Evolutionary conservation across 1,284 basidiomycete species (phyloP).

Genomic region (Apiotrichum siamense): DNA sequence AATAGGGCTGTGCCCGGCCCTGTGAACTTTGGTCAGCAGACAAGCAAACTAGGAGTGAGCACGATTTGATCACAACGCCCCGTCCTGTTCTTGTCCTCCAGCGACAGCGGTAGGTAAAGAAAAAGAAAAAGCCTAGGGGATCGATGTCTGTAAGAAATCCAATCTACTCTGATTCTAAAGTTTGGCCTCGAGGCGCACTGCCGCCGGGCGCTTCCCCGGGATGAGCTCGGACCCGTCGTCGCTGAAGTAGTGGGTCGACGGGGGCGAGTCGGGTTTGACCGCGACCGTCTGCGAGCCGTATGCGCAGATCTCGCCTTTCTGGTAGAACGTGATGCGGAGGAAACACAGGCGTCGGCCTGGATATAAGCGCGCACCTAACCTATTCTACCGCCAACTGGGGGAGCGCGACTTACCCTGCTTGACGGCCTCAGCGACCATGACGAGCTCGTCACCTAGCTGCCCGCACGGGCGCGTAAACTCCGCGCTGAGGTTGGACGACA

Average conservation of each 20-base stretch:
- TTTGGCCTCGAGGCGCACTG: conserved; percentile 1
- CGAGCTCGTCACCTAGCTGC: conserved; percentile 5
- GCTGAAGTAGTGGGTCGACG: conserved; percentile 3
- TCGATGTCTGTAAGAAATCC: no score
- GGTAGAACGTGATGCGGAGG: conserved; percentile 10
- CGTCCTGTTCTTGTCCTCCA: no score
- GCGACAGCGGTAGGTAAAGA: no score
- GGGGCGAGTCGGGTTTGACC: not conserved
- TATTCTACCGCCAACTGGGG: no score
- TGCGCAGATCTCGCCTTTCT: conserved; percentile 4
- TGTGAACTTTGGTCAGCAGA: no score
- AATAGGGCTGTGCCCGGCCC: no score
- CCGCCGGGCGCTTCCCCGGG: not conserved
- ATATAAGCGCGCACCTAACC: not conserved
- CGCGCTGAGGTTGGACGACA: conserved; percentile 9
- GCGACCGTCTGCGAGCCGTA: conserved; percentile 14
- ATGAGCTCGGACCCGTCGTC: conserved; percentile 6
- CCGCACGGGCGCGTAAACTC: conserved; percentile 13
- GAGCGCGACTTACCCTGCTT: conserved; percentile 15
- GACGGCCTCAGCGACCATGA: not conserved
- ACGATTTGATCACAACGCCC: no score
- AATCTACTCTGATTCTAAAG: not conserved
- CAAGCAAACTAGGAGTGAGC: no score
- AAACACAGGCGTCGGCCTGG: conserved; percentile 12
- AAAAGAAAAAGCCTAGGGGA: no score